Conservation (phyloP, 306 rosid genomes). For the Argentina anserina region DNA sequence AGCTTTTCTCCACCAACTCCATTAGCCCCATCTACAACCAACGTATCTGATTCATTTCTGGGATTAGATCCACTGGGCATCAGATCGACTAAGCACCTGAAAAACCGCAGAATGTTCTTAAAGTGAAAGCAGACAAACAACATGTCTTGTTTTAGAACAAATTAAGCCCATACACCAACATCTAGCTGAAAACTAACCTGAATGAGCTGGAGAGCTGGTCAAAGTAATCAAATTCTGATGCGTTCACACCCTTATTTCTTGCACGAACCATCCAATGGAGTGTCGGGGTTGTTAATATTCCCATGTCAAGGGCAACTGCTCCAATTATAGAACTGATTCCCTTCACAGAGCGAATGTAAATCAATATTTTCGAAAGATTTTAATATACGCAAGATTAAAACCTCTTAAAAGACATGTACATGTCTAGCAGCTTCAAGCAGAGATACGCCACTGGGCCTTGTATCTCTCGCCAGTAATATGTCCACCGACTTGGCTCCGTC, state of each 20-base stretch:
- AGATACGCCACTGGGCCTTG: constrained; percentile 80
- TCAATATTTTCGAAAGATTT: not conserved
- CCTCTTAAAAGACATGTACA: constrained; percentile 27
- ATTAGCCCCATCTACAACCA: constrained; percentile 90
- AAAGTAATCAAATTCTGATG: constrained; percentile 66
- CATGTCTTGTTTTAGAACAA: not conserved
- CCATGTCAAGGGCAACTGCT: constrained; percentile 63
- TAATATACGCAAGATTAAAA: not conserved
- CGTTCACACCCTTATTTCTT: constrained; percentile 53
- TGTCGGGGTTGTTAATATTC: constrained; percentile 83
- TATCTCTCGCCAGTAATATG: constrained; percentile 83
- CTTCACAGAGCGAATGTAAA: constrained; percentile 37
- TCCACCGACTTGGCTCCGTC: constrained; percentile 42
- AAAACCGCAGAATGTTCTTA: constrained; percentile 38
- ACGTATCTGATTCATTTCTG: constrained; percentile 28
- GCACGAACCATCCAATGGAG: constrained; percentile 94
- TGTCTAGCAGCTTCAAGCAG: constrained; percentile 83
- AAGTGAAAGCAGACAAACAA: not conserved
- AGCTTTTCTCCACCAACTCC: constrained; percentile 92
- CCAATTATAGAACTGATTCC: constrained; percentile 70
- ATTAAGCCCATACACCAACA: not conserved
- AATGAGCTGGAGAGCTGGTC: constrained; percentile 65
- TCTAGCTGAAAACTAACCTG: constrained; percentile 47
- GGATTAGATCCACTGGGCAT: constrained; percentile 41
- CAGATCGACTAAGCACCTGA: constrained; percentile 85